Evolutionary conservation across 768 basidiomycete genomes (phyloP).

Genomic region (Boletales sp.): DNA sequence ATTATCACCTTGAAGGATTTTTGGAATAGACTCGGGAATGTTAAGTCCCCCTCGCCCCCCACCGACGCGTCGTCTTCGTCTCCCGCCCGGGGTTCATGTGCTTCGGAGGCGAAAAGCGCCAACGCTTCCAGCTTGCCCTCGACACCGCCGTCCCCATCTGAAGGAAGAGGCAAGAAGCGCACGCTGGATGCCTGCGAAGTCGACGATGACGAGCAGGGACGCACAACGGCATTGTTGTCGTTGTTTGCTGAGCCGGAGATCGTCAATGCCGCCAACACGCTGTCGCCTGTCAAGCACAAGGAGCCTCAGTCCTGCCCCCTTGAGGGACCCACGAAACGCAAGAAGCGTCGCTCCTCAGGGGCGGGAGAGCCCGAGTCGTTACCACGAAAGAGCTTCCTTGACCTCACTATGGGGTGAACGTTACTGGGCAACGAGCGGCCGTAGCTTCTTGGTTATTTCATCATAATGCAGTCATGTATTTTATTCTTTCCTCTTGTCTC

Average conservation of each 20-base stretch:
- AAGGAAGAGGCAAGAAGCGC: constrained; percentile 16
- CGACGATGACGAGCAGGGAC: not conserved
- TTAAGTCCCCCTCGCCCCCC: not conserved
- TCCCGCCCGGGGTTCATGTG: not conserved
- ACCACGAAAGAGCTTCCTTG: no score
- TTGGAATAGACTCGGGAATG: not conserved
- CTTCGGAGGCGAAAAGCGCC: not conserved
- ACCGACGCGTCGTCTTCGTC: not conserved
- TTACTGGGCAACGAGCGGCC: constrained; percentile 1
- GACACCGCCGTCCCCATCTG: constrained; percentile 9
- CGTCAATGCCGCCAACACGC: not conserved
- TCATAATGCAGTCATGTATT: not conserved
- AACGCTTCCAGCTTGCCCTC: not conserved
- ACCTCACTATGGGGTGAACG: not conserved
- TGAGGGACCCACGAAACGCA: constrained; percentile 10
- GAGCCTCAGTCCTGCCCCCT: not conserved
- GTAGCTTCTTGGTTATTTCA: not conserved
- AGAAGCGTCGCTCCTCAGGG: constrained; percentile 6
- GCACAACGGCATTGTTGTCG: no score
- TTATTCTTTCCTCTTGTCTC: not conserved
- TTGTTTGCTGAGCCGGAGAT: no score
- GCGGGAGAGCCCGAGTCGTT: not conserved
- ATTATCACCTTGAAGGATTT: not conserved
- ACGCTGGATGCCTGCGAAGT: constrained; percentile 4
- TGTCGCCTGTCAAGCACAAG: not conserved